Percentiles rank a stretch among this genome's conserved stretches.
Evolutionary conservation across 208 protist genomes (phyloP).

Genomic region (Trypanosoma brucei): DNA sequence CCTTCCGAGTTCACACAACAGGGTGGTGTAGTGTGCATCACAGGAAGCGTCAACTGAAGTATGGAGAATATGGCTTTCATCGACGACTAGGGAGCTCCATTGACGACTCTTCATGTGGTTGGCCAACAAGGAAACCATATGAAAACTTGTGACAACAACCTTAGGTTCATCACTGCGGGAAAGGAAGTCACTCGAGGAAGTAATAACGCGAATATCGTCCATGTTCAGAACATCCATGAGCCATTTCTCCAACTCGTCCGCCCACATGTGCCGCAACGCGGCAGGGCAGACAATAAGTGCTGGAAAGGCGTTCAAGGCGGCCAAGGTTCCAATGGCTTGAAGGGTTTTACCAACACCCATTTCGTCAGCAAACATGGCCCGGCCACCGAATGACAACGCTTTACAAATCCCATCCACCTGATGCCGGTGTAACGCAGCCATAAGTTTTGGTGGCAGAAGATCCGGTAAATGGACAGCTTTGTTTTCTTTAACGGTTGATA

Average conservation of each 20-base stretch:
- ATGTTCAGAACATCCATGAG: conserved; percentile 54
- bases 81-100: conserved; percentile 61
- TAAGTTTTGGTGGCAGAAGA: conserved; percentile 18
- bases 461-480: conserved; percentile 3
- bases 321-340: conserved; percentile 56
- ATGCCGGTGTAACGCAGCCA: conserved; percentile 44
- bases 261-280: conserved; percentile 74
- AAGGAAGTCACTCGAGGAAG: conserved; percentile 55
- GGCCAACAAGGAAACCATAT: conserved; percentile 65
- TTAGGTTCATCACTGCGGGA: conserved; percentile 31
- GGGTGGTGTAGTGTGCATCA: conserved; percentile 67
- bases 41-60: conserved; percentile 42
- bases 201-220: conserved; percentile 69
- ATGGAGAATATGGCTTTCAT: conserved; percentile 82
- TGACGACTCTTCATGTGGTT: conserved; percentile 26
- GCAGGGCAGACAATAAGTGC: conserved; percentile 75
- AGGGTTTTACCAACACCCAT: conserved; percentile 87
- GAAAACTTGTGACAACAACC: conserved; percentile 76
- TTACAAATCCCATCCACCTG: conserved; percentile 57
- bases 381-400: conserved; percentile 40
- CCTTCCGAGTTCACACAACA: conserved; percentile 36
- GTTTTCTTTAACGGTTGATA: not conserved
- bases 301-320: conserved; percentile 54
- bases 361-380: conserved; percentile 71
- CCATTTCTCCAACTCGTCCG: conserved; percentile 75